phyloP scores from a whole-genome alignment of 1,284 basidiomycete genomes.

The Trametes polyzona region DNA sequence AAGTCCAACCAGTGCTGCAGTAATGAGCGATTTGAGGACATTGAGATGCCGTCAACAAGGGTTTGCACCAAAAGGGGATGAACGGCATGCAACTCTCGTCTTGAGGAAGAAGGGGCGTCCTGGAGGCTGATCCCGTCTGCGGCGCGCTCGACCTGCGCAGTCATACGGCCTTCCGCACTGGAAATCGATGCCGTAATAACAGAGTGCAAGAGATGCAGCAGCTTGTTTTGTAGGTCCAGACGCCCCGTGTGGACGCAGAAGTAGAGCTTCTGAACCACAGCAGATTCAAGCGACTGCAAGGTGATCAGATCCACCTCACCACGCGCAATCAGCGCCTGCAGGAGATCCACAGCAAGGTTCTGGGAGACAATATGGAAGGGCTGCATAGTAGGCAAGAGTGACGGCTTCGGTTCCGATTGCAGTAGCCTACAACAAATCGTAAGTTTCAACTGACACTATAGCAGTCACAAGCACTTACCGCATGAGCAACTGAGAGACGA shows the following conservation, averaged over 20 bases:
- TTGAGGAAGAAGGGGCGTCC: conserved; percentile 20
- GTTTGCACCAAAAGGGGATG: conserved; percentile 79
- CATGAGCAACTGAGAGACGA: conserved; percentile 66
- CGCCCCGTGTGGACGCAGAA: conserved; percentile 69
- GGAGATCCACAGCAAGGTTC: conserved; percentile 75
- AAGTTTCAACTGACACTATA: not conserved
- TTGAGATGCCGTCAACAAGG: conserved; percentile 80
- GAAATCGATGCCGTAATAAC: conserved; percentile 63
- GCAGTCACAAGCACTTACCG: conserved; percentile 49
- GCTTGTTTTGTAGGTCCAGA: conserved; percentile 89
- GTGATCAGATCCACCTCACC: conserved; percentile 71
- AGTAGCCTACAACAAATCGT: conserved; percentile 55
- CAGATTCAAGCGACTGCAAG: conserved; percentile 69
- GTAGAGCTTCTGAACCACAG: conserved; percentile 78
- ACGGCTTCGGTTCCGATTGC: conserved; percentile 69
- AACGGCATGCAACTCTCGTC: conserved; percentile 46
- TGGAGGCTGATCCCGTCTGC: conserved; percentile 23
- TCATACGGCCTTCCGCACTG: conserved; percentile 14
- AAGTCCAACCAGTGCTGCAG: conserved; percentile 98
- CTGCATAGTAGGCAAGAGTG: conserved; percentile 54
- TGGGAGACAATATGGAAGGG: conserved; percentile 71
- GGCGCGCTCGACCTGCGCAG: conserved; percentile 27
- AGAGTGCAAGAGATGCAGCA: conserved; percentile 90
- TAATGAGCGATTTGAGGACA: conserved; percentile 72
- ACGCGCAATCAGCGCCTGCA: conserved; percentile 81